A percentile compares a stretch with the other conserved stretches of the same genome.
Evolutionary conservation across 768 basidiomycete species (phyloP).

Genomic region (Russula virescens): DNA sequence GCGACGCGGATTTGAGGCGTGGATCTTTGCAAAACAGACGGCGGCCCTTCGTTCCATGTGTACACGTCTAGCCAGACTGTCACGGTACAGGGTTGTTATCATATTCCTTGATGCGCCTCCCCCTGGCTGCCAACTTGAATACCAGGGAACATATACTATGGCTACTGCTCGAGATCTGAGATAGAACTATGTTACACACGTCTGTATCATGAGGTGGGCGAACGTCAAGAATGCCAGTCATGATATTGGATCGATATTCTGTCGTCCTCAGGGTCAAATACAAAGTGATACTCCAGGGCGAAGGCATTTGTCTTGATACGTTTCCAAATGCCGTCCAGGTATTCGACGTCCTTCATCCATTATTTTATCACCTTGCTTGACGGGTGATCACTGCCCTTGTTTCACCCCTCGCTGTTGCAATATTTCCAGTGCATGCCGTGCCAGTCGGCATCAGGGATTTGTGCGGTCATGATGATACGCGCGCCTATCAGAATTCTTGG

Average conservation of each 20-base stretch:
- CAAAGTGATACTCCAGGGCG: background rate
- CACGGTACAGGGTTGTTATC: background rate
- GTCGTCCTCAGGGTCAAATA: constrained; percentile 24
- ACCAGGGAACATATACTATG: no score
- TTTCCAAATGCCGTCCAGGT: background rate
- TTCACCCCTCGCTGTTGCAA: background rate
- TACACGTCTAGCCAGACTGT: no score
- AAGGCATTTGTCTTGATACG: background rate
- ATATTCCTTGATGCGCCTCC: background rate
- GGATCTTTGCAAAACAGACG: background rate
- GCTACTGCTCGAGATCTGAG: constrained; percentile 21
- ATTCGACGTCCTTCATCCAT: background rate
- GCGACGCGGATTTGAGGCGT: background rate
- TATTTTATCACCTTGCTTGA: background rate
- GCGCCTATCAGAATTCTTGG: background rate
- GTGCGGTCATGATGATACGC: background rate
- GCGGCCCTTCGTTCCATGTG: background rate
- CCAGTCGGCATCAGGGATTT: background rate
- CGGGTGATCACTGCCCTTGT: background rate
- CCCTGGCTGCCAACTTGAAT: no score
- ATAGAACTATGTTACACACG: background rate
- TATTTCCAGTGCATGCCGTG: background rate
- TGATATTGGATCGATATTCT: background rate
- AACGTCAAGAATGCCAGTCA: no score
- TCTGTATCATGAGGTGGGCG: no score